A percentile compares a stretch with the other conserved stretches of the same genome.
Conservation (phyloP, 1,139 yeast genomes). For the Geotrichum klebahnii region DNA sequence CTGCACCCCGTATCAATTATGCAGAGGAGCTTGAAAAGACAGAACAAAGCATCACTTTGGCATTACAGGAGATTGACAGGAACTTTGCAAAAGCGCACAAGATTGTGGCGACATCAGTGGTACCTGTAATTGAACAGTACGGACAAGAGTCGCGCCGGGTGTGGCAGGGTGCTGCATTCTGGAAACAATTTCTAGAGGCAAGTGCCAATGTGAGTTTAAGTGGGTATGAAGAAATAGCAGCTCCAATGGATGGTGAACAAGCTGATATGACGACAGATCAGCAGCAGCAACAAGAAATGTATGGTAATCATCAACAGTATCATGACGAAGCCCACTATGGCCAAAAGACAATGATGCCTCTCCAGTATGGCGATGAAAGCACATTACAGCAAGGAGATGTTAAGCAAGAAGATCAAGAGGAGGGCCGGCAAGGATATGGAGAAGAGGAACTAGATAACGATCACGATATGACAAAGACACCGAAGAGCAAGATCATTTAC, state of each 20-base stretch:
- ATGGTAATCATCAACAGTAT: slow-evolving; percentile 11
- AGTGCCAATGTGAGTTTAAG: slow-evolving; percentile 66
- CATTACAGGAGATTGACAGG: slow-evolving; percentile 74
- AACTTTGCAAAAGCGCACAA: slow-evolving; percentile 62
- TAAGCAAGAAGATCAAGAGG: neutral
- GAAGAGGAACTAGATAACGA: neutral
- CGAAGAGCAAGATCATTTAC: neutral
- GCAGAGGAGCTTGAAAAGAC: slow-evolving; percentile 60
- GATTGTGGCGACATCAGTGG: slow-evolving; percentile 55
- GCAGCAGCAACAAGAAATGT: slow-evolving; percentile 4
- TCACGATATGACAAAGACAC: neutral
- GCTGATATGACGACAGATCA: no score
- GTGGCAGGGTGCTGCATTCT: slow-evolving; percentile 60
- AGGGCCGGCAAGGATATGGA: neutral
- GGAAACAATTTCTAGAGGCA: slow-evolving; percentile 73
- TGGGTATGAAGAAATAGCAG: slow-evolving; percentile 51
- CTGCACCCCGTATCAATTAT: slow-evolving; percentile 7
- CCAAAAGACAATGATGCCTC: neutral
- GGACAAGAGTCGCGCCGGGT: slow-evolving; percentile 53
- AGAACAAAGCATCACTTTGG: slow-evolving; percentile 77
- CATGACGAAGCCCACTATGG: slow-evolving; percentile 1
- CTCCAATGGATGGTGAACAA: slow-evolving; percentile 22
- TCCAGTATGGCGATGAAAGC: slow-evolving; percentile 18
- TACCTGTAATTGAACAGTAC: slow-evolving; percentile 60
- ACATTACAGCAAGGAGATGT: neutral